Base-by-base conservation (phyloP, 371 early-diverging fungal genomes). In the Cladochytrium tenue region DNA sequence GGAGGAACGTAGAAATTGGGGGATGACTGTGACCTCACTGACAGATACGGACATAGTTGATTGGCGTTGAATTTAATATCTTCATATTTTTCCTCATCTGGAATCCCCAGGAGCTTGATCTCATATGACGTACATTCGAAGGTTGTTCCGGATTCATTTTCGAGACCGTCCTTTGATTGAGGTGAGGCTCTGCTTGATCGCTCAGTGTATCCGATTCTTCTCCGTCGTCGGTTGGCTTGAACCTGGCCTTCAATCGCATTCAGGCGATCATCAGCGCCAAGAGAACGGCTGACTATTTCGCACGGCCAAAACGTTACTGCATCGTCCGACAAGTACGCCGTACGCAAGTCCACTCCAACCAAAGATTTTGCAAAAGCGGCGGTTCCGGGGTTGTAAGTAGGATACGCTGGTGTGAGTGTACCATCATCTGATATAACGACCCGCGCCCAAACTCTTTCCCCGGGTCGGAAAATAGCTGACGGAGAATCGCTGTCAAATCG, bases 391-490 rank as follows among this genome's bases (percentile, higher is more conserved):
- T 20, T 43, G 43, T 13, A 43, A 20, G 43, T 43, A 43, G 43
- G 20, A 43, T 13, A 43, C 13, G 13, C 43, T 7, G 53, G 32
- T 23, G 36, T 23, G 25, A 62, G 33, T 23, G 7, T 43, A 13
- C 68, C 63, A 5, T n/a, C 25, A 1, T 31, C 57, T 10, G 32
- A 17, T 17, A 67, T 31, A 3, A 67, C 25, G 26, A 67, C 68
- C 7, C 68, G 61, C 4, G 32, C 68, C 68, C 68, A 67, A 10
- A 62, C 62, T 7, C 34, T 31, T 36, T 67, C 68, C 20, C 55
- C 34, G 13, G 27, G 13, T 31, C 68, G 62, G 32, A 67, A 67
- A n/a, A 61, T 26, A 17, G 68, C 62, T 26, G 31, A 5, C 15
- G 68, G 68, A 1, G 43, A 17, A 0, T 20, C n/a, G 7, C 31